Evolutionary conservation across 2,329 filamentous ascomycete genomes (phyloP).

Genomic region (Fusarium udum): DNA sequence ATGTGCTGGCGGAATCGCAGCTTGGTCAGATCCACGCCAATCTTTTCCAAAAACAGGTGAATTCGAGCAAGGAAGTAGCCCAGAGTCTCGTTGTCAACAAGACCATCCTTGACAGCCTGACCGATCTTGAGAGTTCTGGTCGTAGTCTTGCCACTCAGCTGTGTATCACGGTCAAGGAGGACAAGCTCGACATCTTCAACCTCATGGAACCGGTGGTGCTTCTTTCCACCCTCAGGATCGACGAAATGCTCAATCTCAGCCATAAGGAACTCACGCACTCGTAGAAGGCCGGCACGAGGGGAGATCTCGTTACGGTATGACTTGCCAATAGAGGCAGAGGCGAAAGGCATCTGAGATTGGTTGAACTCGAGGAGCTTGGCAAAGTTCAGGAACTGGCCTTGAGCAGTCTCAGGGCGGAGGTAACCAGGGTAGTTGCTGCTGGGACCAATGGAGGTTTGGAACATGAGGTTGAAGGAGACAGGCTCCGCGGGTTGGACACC

Average conservation of each 20-base stretch:
- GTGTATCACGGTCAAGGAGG: slow-evolving; percentile 84
- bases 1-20: slow-evolving; percentile 98
- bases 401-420: slow-evolving; percentile 92
- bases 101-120: slow-evolving; percentile 80
- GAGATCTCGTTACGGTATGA: slow-evolving; percentile 99
- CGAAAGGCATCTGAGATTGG: slow-evolving; percentile 94
- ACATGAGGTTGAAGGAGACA: slow-evolving; percentile 98
- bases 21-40: slow-evolving; percentile 88
- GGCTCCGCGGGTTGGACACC: slow-evolving; percentile 80
- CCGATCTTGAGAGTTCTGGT: slow-evolving; percentile 80
- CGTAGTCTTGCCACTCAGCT: slow-evolving; percentile 85
- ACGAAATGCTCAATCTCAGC: slow-evolving; percentile 99
- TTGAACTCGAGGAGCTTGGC: slow-evolving; percentile 96
- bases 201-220: slow-evolving; percentile 87
- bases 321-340: slow-evolving; percentile 95
- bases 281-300: slow-evolving; percentile 86
- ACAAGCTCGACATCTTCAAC: slow-evolving; percentile 85
- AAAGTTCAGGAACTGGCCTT: slow-evolving; percentile 98
- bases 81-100: slow-evolving; percentile 97
- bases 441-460: slow-evolving; percentile 93
- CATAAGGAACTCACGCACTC: slow-evolving; percentile 98
- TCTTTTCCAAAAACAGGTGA: slow-evolving; percentile 85
- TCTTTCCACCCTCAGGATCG: slow-evolving; percentile 93
- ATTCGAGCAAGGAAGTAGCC: slow-evolving; percentile 98
- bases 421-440: slow-evolving; percentile 88